Percentiles rank a stretch among this genome's conserved stretches.
phyloP scores from a whole-genome alignment of 2,329 filamentous ascomycete genomes.

The Fusarium piperis region DNA sequence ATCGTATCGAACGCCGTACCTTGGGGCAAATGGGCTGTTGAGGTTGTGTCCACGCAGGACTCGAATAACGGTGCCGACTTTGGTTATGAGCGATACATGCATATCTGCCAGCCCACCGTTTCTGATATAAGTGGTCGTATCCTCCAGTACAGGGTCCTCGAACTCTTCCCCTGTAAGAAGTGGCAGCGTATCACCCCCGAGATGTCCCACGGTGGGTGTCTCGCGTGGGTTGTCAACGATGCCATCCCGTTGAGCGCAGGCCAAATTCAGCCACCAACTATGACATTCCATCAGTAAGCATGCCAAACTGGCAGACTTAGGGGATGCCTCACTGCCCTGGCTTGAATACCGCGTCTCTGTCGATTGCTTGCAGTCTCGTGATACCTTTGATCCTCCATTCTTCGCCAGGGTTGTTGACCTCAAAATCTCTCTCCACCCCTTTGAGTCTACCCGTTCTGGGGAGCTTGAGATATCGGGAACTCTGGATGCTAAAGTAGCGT shows the following conservation, averaged over 20 bases:
- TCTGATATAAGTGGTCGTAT: constrained; percentile 55
- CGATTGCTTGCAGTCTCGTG: constrained; percentile 51
- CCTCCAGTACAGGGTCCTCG: constrained; percentile 36
- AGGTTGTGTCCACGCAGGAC: constrained; percentile 63
- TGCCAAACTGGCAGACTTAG: neutral
- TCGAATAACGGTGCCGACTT: constrained; percentile 60
- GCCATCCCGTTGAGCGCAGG: constrained; percentile 65
- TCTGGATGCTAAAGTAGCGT: constrained; percentile 57
- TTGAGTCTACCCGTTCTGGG: constrained; percentile 51
- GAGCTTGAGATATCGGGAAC: constrained; percentile 52
- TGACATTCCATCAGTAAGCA: constrained; percentile 28
- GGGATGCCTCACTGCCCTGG: constrained; percentile 57
- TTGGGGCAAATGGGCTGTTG: constrained; percentile 61
- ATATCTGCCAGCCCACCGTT: constrained; percentile 57
- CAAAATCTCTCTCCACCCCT: constrained; percentile 52
- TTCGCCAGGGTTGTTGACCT: constrained; percentile 42
- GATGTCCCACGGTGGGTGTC: constrained; percentile 56
- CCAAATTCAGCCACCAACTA: constrained; percentile 68
- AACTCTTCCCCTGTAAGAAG: constrained; percentile 63
- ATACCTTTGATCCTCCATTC: constrained; percentile 51
- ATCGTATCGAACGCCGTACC: constrained; percentile 65
- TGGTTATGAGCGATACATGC: constrained; percentile 58
- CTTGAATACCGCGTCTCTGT: constrained; percentile 55
- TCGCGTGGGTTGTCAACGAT: constrained; percentile 58
- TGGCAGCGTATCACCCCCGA: constrained; percentile 59